Evolutionary conservation across 805 yeast species (phyloP), one percentile per base, ranked within the genome.

Genomic region (Ogataea salicorniae): DNA sequence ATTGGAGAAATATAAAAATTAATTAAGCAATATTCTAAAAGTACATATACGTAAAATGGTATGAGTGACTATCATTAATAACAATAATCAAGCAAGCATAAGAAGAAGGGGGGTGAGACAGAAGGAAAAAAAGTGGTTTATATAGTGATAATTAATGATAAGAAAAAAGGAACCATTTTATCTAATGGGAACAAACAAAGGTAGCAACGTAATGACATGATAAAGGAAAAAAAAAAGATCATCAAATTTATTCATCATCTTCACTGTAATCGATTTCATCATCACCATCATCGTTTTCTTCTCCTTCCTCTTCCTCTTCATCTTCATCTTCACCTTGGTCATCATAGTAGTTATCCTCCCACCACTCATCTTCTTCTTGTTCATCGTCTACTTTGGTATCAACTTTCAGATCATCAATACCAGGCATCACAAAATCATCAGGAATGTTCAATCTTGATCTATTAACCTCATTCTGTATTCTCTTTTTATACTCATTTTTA

Each of bases 381-480:
- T 61, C 63, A 16, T 56, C 66, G 29, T 55, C 62, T 11, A 54
- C 59, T 39, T 56, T 55, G 15, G 45, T 51, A 8, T 54, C 56
- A 9, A 39, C 48, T 14, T 52, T 51, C 33, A 84, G 79, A 18
- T 76, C 77, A 45, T 81, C 85, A 17, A 80, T 74, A 37, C 80
- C 79, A 20, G 97, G 97, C 81, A 90, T 81, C 26, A 75, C 76
- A 61, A 89, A 89, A 37, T 84, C 97, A 45, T 75, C 79, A 17
- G 99, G 99, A 46, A 92, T 87, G 64, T 88, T 91, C 49, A 80
- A 79, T 62, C 83, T 84, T 36, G 95, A 85, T 58, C 87, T 74
- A 59, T 81, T 85, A 36, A 91, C 97, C 59, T 90, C 96, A 55
- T 80, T 79, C 51, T 77, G 75, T 5, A 91, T 94, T 63, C 84